These are phyloP conservation scores for Spergularia marina DNA, from an alignment of 148 eudicot genomes.

Conservation along the genomic window DNA sequence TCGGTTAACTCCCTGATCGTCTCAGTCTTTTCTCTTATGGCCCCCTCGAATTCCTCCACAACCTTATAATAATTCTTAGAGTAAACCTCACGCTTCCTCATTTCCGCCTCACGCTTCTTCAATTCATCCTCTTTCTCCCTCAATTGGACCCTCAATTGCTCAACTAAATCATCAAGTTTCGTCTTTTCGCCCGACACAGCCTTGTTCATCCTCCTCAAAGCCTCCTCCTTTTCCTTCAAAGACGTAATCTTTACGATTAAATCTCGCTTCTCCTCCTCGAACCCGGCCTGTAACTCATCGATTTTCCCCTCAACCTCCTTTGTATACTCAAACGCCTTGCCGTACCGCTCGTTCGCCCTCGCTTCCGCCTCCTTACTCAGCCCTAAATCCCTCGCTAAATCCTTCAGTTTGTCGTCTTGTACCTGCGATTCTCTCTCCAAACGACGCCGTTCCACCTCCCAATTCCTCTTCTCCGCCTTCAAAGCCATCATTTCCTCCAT, in stretches of 20 bases:
- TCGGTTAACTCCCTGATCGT: background rate
- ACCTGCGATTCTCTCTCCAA: slow-evolving; percentile 6
- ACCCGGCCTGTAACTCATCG: background rate
- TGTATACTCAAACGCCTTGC: background rate
- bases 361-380: slow-evolving; percentile 3
- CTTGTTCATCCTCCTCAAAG: background rate
- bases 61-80: background rate
- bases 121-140: background rate
- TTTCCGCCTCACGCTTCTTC: background rate
- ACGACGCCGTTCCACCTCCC: background rate
- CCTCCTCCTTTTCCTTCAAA: background rate
- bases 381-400: slow-evolving; percentile 8
- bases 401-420: background rate
- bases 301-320: background rate
- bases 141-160: slow-evolving; percentile 4
- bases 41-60: background rate
- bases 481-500: background rate
- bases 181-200: background rate
- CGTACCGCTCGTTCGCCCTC: slow-evolving; percentile 8
- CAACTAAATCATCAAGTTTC: background rate
- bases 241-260: background rate
- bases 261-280: background rate
- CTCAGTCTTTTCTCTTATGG: background rate
- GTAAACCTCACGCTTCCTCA: too few relatives aligned
- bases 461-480: background rate